Percentiles rank a stretch among this genome's conserved stretches.
Evolutionary conservation across 176 grass and related monocot genomes (phyloP).

Genomic region (Themeda triandra): DNA sequence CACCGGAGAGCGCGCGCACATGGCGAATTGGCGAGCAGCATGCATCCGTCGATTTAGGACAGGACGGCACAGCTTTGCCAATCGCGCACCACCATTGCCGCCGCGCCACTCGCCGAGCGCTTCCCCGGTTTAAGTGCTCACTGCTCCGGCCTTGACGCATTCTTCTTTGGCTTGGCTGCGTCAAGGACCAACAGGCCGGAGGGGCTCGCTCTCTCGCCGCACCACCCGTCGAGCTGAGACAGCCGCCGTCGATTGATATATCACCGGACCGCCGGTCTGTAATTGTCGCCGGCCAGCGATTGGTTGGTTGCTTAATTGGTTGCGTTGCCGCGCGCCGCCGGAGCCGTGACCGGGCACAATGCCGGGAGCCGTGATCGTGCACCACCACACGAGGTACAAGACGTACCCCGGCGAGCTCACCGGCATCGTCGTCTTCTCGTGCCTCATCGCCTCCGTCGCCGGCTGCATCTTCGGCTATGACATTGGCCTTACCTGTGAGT

Average conservation of each 20-base stretch:
- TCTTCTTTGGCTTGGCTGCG: constrained; percentile 14
- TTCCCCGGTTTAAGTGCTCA: constrained; percentile 36
- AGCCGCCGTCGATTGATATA: background rate
- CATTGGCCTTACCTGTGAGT: constrained; percentile 40
- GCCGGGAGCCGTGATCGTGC: constrained; percentile 50
- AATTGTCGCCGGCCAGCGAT: background rate
- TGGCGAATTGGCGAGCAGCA: background rate
- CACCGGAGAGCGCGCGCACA: background rate
- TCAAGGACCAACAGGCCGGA: background rate
- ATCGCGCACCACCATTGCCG: background rate
- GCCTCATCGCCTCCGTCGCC: constrained; percentile 48
- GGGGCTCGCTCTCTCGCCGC: background rate
- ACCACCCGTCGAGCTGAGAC: background rate
- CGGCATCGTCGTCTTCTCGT: constrained; percentile 43
- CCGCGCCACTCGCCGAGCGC: background rate
- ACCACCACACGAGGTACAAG: constrained; percentile 51
- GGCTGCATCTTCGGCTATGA: constrained; percentile 62
- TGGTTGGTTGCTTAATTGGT: background rate
- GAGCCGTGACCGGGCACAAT: constrained; percentile 17
- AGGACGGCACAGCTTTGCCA: background rate
- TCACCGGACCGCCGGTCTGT: background rate
- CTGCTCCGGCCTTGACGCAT: constrained; percentile 30
- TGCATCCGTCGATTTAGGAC: constrained; percentile 28
- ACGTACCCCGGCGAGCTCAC: constrained; percentile 55
- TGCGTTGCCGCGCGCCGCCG: background rate